Evolutionary conservation across 768 basidiomycete species (phyloP).

Genomic region (Rhizopogon vesiculosus): DNA sequence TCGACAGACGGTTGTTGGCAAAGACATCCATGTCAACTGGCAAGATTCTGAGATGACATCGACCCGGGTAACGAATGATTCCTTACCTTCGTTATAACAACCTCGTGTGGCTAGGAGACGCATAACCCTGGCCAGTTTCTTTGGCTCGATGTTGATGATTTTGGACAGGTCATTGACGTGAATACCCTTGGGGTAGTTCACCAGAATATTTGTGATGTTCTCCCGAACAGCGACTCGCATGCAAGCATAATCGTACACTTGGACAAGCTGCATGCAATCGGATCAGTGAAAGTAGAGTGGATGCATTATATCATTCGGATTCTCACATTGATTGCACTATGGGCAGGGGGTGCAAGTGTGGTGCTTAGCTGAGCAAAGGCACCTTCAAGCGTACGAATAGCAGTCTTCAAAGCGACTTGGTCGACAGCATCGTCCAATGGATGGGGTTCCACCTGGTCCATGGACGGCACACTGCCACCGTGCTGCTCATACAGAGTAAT

Average conservation of each 20-base stretch:
- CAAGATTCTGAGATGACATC: background rate
- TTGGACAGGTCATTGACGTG: conserved; percentile 25
- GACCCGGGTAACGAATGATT: background rate
- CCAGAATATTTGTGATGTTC: conserved; percentile 23
- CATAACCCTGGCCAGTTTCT: conserved; percentile 26
- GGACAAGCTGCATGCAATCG: conserved; percentile 13
- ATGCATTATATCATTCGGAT: background rate
- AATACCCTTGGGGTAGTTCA: conserved; percentile 23
- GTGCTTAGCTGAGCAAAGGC: conserved; percentile 31
- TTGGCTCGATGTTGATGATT: conserved; percentile 13
- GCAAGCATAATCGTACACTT: conserved; percentile 24
- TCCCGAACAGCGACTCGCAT: conserved; percentile 22
- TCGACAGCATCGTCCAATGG: conserved; percentile 29
- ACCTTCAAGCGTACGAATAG: conserved; percentile 28
- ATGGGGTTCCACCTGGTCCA: conserved; percentile 29
- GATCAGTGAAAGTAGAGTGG: background rate
- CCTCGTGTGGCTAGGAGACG: conserved; percentile 26
- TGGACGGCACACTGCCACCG: conserved; percentile 23
- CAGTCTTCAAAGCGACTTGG: conserved; percentile 15
- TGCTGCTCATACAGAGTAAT: conserved; percentile 28
- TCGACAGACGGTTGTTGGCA: conserved; percentile 31
- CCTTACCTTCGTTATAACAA: conserved; percentile 27
- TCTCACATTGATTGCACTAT: conserved; percentile 29
- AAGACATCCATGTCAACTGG: conserved; percentile 27
- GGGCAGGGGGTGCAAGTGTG: conserved; percentile 29